Evolutionary conservation across 352 stramenopile genomes (phyloP).

Genomic region (Thalassiosira mediterranea): DNA sequence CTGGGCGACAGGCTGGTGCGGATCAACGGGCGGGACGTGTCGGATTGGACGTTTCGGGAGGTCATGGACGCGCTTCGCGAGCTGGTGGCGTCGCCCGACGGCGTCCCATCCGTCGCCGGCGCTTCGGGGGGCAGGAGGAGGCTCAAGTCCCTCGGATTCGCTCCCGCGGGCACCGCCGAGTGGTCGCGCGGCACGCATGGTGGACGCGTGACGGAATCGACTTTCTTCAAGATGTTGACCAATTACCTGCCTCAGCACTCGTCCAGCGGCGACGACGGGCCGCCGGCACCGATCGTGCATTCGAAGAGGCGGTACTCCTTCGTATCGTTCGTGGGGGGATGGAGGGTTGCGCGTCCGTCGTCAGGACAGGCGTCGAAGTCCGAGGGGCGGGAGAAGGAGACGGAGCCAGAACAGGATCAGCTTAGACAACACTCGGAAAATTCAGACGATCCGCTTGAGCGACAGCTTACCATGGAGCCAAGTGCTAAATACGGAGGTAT

Average conservation of each 20-base stretch:
- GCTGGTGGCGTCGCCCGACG: slow-evolving; percentile 3
- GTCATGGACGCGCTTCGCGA: slow-evolving; percentile 47
- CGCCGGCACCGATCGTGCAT: slow-evolving; percentile 8
- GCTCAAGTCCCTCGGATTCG: slow-evolving; percentile 40
- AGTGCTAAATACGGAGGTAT: slow-evolving; percentile 3
- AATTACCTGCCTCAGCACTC: neutral
- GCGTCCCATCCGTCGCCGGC: neutral
- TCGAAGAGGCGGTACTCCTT: slow-evolving; percentile 36
- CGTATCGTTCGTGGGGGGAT: slow-evolving; percentile 28
- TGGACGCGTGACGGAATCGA: neutral
- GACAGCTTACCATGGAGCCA: slow-evolving; percentile 17
- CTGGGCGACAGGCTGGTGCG: slow-evolving; percentile 49
- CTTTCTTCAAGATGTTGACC: slow-evolving; percentile 11
- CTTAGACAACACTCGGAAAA: slow-evolving; percentile 14
- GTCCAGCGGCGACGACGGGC: neutral
- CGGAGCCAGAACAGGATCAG: neutral
- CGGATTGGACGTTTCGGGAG: slow-evolving; percentile 43
- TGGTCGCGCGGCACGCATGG: slow-evolving; percentile 16
- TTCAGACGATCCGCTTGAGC: slow-evolving; percentile 7
- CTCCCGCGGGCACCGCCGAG: slow-evolving; percentile 24
- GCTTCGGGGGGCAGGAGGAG: neutral
- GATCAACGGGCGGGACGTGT: slow-evolving; percentile 47
- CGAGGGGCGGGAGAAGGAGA: neutral
- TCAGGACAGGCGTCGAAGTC: neutral
- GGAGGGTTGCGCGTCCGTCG: slow-evolving; percentile 15